Percentiles rank a stretch among this genome's conserved stretches.
Conservation (phyloP, 139 green algal species). For the Chlamydomonas sphaeroides region DNA sequence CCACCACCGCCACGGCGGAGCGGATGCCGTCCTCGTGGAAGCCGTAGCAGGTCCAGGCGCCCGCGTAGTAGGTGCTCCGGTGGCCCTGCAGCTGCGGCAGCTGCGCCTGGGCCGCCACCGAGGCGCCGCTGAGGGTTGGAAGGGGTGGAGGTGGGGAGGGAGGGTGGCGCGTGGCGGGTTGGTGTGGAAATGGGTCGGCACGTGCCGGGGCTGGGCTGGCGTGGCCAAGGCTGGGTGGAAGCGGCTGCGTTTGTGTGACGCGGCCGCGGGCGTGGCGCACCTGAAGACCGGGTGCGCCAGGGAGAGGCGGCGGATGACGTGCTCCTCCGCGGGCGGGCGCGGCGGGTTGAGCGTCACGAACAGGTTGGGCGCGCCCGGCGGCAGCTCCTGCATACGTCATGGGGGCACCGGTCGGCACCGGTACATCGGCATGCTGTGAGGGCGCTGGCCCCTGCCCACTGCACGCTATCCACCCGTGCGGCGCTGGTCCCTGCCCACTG, state of each 20-base stretch:
- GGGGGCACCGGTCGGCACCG: too few relatives aligned
- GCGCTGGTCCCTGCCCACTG: too few relatives aligned
- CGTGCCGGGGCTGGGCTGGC: background rate
- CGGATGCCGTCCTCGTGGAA: constrained; percentile 98
- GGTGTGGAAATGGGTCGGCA: too few relatives aligned
- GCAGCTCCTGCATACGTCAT: constrained; percentile 75
- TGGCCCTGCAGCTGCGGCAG: constrained; percentile 64
- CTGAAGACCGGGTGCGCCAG: constrained; percentile 88
- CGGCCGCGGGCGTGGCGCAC: constrained; percentile 3
- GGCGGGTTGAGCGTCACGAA: constrained; percentile 97
- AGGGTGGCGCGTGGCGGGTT: too few relatives aligned
- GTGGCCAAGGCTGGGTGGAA: background rate
- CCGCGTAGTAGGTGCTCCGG: constrained; percentile 61
- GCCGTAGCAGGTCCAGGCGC: constrained; percentile 89
- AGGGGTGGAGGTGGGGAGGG: background rate
- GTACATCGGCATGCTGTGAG: too few relatives aligned
- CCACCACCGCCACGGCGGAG: constrained; percentile 70
- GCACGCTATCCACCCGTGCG: too few relatives aligned
- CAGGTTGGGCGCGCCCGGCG: constrained; percentile 68
- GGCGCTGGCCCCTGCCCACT: too few relatives aligned
- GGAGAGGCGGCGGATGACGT: constrained; percentile 61
- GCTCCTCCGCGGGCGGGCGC: constrained; percentile 58
- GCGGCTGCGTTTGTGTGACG: background rate
- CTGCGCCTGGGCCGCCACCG: constrained; percentile 65
- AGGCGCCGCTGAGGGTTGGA: constrained; percentile 59